Percentiles rank a stretch among this genome's conserved stretches.
phyloP scores from a whole-genome alignment of 257 asterid species.

The Ajuga chamaepitys region DNA sequence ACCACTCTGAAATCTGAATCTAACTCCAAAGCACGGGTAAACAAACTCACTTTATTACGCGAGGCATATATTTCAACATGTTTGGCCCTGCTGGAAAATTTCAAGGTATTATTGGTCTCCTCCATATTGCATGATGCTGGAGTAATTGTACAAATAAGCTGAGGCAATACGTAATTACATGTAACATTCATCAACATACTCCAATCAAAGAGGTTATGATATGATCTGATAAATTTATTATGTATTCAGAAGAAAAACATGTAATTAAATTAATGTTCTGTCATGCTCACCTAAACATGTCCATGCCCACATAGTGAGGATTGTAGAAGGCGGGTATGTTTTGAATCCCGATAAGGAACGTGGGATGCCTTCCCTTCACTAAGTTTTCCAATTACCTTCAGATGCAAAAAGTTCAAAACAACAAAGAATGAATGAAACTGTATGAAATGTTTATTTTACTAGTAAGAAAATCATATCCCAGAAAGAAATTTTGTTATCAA shows the following conservation, averaged over 20 bases:
- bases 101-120: slow-evolving; percentile 94
- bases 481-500: slow-evolving; percentile 3
- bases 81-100: slow-evolving; percentile 98
- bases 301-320: slow-evolving; percentile 97
- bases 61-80: slow-evolving; percentile 93
- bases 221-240: background rate
- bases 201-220: background rate
- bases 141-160: slow-evolving; percentile 94
- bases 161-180: slow-evolving; percentile 11
- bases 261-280: background rate
- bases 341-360: slow-evolving; percentile 95
- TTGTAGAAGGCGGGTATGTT: slow-evolving; percentile 91
- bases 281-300: slow-evolving; percentile 84
- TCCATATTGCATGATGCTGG: slow-evolving; percentile 96
- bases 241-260: background rate
- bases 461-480: background rate
- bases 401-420: slow-evolving; percentile 12
- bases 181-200: slow-evolving; percentile 7
- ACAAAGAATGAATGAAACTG: slow-evolving; percentile 7
- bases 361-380: slow-evolving; percentile 96
- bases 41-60: slow-evolving; percentile 69
- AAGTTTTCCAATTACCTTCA: slow-evolving; percentile 90
- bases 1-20: slow-evolving; percentile 8
- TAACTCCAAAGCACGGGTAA: slow-evolving; percentile 5
- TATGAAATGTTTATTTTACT: background rate